phyloP scores from a whole-genome alignment of 1,284 basidiomycete species.

The Puccinia novopanici region DNA sequence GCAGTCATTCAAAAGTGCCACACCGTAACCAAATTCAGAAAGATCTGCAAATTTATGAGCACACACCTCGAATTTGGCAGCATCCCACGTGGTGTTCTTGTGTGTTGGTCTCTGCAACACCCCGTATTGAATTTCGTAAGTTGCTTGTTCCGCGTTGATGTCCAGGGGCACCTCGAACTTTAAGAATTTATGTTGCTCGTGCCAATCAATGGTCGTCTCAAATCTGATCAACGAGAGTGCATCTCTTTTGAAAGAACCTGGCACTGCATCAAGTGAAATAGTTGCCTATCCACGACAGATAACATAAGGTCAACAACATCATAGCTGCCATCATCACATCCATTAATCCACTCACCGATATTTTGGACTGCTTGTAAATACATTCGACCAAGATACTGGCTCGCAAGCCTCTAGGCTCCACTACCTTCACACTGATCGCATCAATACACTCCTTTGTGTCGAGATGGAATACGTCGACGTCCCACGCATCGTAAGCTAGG shows the following conservation, averaged over 20 bases:
- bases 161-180: constrained; percentile 84
- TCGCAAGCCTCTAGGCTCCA: constrained; percentile 77
- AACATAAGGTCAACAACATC: constrained; percentile 9
- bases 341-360: constrained; percentile 66
- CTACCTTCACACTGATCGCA: constrained; percentile 72
- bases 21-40: constrained; percentile 88
- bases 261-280: constrained; percentile 80
- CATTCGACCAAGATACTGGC: constrained; percentile 72
- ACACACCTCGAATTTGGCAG: constrained; percentile 74
- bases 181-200: constrained; percentile 69
- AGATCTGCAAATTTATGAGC: constrained; percentile 76
- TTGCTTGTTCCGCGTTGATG: constrained; percentile 78
- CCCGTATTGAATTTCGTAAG: constrained; percentile 92
- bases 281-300: constrained; percentile 52
- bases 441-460: constrained; percentile 75
- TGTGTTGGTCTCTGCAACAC: constrained; percentile 86
- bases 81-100: constrained; percentile 84
- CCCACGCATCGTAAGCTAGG: constrained; percentile 63
- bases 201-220: constrained; percentile 85
- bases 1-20: constrained; percentile 88
- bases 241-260: constrained; percentile 67
- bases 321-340: neutral
- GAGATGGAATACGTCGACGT: constrained; percentile 92
- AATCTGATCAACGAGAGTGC: constrained; percentile 79
- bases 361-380: constrained; percentile 74